phyloP scores from a whole-genome alignment of 2,329 filamentous ascomycete genomes.

The Ophidiomyces ophidiicola region DNA sequence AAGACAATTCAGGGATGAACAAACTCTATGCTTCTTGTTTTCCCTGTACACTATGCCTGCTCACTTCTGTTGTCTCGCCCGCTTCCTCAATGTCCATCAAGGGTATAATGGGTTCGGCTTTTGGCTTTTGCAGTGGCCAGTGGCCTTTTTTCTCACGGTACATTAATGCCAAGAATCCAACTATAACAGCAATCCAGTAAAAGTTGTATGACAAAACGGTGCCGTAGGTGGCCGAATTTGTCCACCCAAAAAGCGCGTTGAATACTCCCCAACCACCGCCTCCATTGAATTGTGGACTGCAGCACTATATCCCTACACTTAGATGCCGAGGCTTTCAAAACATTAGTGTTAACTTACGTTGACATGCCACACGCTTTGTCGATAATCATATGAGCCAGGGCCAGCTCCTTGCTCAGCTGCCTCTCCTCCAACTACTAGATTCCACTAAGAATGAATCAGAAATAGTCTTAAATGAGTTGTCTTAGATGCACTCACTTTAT shows the following conservation, averaged over 20 bases:
- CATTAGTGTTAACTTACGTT: slow-evolving; percentile 4
- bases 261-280: slow-evolving; percentile 77
- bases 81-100: too few relatives aligned
- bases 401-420: slow-evolving; percentile 9
- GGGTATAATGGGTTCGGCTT: neutral
- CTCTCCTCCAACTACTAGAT: slow-evolving; percentile 10
- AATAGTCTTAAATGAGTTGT: neutral
- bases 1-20: neutral
- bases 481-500: slow-evolving; percentile 4
- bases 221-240: slow-evolving; percentile 76
- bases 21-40: neutral
- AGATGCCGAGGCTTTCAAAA: neutral
- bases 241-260: slow-evolving; percentile 76
- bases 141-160: slow-evolving; percentile 17
- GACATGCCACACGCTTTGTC: slow-evolving; percentile 13
- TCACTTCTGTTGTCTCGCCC: neutral
- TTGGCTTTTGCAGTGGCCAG: slow-evolving; percentile 13
- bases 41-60: neutral
- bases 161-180: slow-evolving; percentile 47
- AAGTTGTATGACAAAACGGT: slow-evolving; percentile 78
- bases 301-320: slow-evolving; percentile 46
- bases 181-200: slow-evolving; percentile 67
- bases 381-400: slow-evolving; percentile 10
- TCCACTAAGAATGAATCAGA: slow-evolving; percentile 9
- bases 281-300: slow-evolving; percentile 58